Base-by-base conservation (phyloP, 495 filamentous ascomycete species). In the Penicillium alfredii region DNA sequence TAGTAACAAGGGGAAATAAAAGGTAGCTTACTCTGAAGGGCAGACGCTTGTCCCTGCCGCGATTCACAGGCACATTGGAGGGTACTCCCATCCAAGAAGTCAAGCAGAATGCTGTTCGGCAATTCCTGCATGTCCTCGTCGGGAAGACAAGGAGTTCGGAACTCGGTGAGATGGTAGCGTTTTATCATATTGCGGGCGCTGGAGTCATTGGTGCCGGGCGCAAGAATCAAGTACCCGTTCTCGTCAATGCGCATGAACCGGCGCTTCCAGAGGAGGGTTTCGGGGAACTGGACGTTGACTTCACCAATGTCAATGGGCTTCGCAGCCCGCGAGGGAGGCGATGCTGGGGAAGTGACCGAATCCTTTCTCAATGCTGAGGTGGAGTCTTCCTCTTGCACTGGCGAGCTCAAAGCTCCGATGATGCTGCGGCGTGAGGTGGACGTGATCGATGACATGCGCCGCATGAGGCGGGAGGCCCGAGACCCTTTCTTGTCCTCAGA, bases 251-350 rank as follows among this genome's bases (percentile, higher is more conserved):
- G 74, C 64, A 94, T 78, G 49, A 77, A 80, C 33, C 88, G 78
- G 32, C 87, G 81, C 61, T 94, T 94, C 89, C 89, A 96, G 7
- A 96, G 69, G 14, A 95, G 71, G 28, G 81, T 89, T 55, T 93
- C 89, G 1, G 89, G 88, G 51, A 96, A 94, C 50, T 96, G 89
- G 3, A 94, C 79, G 45, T 96, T 94, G 33, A 94, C 80, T 51
- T 94, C 88, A 24, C 89, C 88, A 55, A 93, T 73, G 33, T 81
- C 76, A 17, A 82, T 64, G 13, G 76, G 73, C 21, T 61, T 38
- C 1, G 43, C 25, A 11, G 41, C 30, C 19, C 21, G 38, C 12
- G 40, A 30, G 3, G 18, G 55, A 49, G 58, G 47, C 46, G 54
- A 44, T 48, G 58, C 49, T 35, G 42, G 60, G 39, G 47, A 38